A percentile compares a stretch with the other conserved stretches of the same genome.
Conservation (phyloP, 169 alveolate genomes). For the Eimeria necatrix region DNA sequence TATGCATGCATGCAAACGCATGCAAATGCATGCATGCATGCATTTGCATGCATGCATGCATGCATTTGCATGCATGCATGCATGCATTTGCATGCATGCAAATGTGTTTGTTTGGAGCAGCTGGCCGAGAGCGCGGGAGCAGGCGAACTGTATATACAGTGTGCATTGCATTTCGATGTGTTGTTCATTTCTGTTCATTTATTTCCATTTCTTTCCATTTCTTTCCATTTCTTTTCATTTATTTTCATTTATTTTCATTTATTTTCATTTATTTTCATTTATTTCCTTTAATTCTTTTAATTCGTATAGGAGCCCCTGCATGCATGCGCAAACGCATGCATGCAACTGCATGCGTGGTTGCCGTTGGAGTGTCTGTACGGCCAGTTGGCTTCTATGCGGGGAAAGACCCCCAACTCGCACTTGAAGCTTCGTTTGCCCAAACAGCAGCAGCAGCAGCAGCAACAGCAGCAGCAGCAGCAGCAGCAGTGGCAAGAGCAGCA, state of each 20-base stretch:
- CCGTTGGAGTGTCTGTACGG: neutral
- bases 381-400: neutral
- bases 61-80: neutral
- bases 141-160: neutral
- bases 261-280: neutral
- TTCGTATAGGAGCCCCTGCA: neutral
- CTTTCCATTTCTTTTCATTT: neutral
- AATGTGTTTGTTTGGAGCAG: neutral
- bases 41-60: neutral
- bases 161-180: neutral
- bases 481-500: neutral
- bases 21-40: conserved; percentile 16
- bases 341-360: neutral
- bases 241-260: neutral
- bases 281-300: neutral
- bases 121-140: no score
- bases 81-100: neutral
- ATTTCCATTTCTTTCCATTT: neutral
- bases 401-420: no score
- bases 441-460: neutral
- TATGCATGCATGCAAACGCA: conserved; percentile 6
- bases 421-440: neutral
- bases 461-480: neutral
- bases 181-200: neutral
- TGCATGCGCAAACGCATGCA: neutral